phyloP scores from a whole-genome alignment of 441 rosid genomes.

The Eugenia klotzschiana region DNA sequence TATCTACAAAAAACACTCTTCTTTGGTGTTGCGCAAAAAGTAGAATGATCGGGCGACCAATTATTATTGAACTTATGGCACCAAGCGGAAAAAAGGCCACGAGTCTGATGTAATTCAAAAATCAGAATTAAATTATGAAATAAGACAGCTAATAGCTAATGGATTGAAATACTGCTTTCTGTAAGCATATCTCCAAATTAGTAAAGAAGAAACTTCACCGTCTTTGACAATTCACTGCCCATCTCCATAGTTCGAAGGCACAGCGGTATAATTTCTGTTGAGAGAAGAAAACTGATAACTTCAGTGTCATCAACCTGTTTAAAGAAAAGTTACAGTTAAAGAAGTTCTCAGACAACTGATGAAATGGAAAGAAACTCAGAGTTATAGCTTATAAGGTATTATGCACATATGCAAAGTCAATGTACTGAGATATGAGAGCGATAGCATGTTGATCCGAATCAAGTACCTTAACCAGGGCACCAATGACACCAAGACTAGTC shows the following conservation, averaged over 20 bases:
- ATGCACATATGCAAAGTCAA: neutral
- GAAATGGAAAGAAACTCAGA: neutral
- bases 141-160: neutral
- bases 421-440: neutral
- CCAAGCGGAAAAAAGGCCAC: neutral
- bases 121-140: neutral
- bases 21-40: neutral
- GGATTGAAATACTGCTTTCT: neutral
- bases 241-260: conserved; percentile 98
- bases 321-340: neutral
- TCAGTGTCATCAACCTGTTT: conserved; percentile 93
- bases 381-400: neutral
- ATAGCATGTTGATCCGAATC: neutral
- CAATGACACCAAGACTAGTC: conserved; percentile 96
- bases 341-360: neutral
- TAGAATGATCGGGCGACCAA: neutral
- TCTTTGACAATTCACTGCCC: conserved; percentile 98
- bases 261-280: conserved; percentile 84
- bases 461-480: conserved; percentile 93
- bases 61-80: neutral
- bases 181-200: neutral
- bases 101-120: neutral
- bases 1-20: neutral
- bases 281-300: conserved; percentile 93
- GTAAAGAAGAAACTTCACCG: conserved; percentile 36